Percentiles rank a stretch among this genome's conserved stretches.
Evolutionary conservation across 306 rosid species (phyloP).

Genomic region (Styphnolobium japonicum): DNA sequence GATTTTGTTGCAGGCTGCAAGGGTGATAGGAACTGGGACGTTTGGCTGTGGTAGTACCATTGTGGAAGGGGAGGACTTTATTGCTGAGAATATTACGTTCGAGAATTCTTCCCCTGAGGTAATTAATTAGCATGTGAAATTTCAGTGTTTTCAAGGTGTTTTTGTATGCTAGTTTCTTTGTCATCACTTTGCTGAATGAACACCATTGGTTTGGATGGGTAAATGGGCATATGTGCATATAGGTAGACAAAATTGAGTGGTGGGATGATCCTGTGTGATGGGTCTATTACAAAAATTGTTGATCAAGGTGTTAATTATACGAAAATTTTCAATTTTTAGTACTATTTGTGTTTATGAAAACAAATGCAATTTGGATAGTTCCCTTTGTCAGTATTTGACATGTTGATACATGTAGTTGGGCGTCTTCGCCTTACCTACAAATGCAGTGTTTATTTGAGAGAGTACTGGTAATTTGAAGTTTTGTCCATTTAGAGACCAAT

Average conservation of each 20-base stretch:
- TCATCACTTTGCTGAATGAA: slow-evolving; percentile 8
- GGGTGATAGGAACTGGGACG: slow-evolving; percentile 91
- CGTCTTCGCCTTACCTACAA: background rate
- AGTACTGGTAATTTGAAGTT: background rate
- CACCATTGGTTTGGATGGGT: background rate
- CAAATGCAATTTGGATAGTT: background rate
- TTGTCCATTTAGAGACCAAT: background rate
- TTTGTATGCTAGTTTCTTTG: slow-evolving; percentile 30
- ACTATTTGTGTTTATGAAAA: background rate
- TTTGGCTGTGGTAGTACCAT: slow-evolving; percentile 90
- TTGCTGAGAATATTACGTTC: slow-evolving; percentile 91
- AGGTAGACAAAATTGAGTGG: slow-evolving; percentile 15
- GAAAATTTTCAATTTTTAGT: background rate
- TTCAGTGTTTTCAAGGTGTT: slow-evolving; percentile 13
- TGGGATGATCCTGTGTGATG: background rate
- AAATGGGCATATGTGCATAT: background rate
- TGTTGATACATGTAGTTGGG: background rate
- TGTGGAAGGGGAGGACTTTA: slow-evolving; percentile 97
- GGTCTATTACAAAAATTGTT: background rate
- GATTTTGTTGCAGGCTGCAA: slow-evolving; percentile 48
- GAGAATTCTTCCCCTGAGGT: slow-evolving; percentile 92
- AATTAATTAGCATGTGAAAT: slow-evolving; percentile 20
- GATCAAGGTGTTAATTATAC: background rate
- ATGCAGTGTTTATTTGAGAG: background rate
- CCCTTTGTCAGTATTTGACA: background rate